Conservation (phyloP, 2,329 filamentous ascomycete genomes). For the Pseudocercospora musae region DNA sequence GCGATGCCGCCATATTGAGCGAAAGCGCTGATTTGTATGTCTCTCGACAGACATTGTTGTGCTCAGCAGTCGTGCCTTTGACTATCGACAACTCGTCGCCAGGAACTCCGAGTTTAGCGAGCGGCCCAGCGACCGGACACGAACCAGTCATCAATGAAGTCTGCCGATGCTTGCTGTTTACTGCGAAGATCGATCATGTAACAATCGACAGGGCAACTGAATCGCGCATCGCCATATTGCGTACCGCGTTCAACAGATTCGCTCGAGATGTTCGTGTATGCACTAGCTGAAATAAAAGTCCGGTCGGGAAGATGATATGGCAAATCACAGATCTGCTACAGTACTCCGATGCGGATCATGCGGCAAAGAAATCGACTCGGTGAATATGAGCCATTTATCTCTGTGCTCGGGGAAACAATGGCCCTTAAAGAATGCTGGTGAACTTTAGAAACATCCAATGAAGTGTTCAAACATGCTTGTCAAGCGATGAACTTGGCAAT, state of each 20-base stretch:
- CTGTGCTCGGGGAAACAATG: slow-evolving; percentile 14
- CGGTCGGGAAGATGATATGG: no score
- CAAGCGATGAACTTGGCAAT: no score
- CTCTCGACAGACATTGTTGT: not conserved
- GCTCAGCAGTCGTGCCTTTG: not conserved
- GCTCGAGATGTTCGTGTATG: slow-evolving; percentile 35
- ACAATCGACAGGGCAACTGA: slow-evolving; percentile 4
- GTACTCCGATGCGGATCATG: no score
- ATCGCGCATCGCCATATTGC: slow-evolving; percentile 41
- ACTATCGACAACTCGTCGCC: not conserved
- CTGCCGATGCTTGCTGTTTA: slow-evolving; percentile 2
- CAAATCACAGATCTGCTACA: no score
- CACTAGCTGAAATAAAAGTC: slow-evolving; percentile 36
- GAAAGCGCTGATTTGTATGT: not conserved
- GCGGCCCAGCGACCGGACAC: not conserved
- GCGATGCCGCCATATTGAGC: not conserved
- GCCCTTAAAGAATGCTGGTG: no score
- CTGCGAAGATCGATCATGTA: slow-evolving; percentile 7
- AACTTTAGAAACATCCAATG: no score
- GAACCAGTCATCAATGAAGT: slow-evolving; percentile 7
- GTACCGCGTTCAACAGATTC: slow-evolving; percentile 43
- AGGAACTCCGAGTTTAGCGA: slow-evolving; percentile 4
- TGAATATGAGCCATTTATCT: no score
- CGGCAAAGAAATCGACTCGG: no score
- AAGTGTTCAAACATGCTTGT: no score